A percentile compares a stretch with the other conserved stretches of the same genome.
phyloP scores from a whole-genome alignment of 306 rosid genomes.

The Prunus mongolica region DNA sequence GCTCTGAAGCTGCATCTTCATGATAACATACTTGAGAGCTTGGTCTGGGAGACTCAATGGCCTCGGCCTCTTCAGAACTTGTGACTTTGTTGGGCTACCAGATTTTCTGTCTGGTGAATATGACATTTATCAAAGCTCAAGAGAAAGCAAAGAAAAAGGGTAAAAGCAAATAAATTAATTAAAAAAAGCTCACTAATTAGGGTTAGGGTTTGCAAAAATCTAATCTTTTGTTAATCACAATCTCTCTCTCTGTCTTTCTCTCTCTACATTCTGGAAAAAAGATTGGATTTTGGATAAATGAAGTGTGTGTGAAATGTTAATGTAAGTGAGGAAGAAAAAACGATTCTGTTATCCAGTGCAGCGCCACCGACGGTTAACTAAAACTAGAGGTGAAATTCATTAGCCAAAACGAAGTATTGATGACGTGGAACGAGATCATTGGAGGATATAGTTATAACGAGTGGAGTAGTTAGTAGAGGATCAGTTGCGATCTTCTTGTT shows the following conservation, averaged over 20 bases:
- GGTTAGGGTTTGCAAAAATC: background rate
- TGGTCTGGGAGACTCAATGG: constrained; percentile 24
- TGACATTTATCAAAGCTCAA: constrained; percentile 14
- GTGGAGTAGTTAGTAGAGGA: background rate
- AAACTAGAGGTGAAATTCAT: fast-evolving
- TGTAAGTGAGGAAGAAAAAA: background rate
- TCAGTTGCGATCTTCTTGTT: background rate
- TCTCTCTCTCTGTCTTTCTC: no score
- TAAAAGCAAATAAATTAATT: background rate
- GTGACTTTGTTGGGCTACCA: background rate
- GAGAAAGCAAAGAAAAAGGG: no score
- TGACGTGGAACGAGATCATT: background rate
- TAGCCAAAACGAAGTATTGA: background rate
- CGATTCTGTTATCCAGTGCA: background rate
- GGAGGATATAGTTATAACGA: background rate
- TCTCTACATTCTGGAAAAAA: background rate
- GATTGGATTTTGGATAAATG: background rate
- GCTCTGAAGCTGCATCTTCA: constrained; percentile 30
- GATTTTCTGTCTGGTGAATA: constrained; percentile 8
- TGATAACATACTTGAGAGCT: constrained; percentile 35
- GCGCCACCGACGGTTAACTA: background rate
- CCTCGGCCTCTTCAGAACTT: constrained; percentile 2
- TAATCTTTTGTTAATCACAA: background rate
- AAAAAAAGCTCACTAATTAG: background rate
- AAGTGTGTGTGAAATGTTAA: background rate